Evolutionary conservation across 768 basidiomycete species (phyloP).

Genomic region (Steccherinum ochraceum): DNA sequence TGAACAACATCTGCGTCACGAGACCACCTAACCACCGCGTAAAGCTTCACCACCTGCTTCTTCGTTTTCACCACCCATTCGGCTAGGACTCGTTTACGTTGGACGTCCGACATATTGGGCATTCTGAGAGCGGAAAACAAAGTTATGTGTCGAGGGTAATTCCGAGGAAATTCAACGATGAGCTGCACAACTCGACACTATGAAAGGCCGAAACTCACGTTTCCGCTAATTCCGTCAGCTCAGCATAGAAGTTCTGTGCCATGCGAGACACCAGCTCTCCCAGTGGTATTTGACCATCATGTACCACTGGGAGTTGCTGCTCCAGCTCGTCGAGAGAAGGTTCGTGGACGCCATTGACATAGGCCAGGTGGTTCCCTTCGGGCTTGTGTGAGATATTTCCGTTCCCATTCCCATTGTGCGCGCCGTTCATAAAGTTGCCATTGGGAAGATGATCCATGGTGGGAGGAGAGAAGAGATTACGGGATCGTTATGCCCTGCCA

Average conservation of each 20-base stretch:
- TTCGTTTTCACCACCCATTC: slow-evolving; percentile 90
- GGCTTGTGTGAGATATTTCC: background rate
- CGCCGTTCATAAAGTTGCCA: too few species aligned
- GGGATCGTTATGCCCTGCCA: background rate
- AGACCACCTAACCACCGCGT: slow-evolving; percentile 84
- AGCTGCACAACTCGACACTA: too few species aligned
- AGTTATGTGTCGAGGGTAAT: background rate
- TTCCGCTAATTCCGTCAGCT: slow-evolving; percentile 78
- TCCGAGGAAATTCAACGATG: background rate
- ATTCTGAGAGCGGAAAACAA: slow-evolving; percentile 27
- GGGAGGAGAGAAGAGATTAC: background rate
- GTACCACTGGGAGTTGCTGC: slow-evolving; percentile 64
- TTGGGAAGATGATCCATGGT: background rate
- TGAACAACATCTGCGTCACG: slow-evolving; percentile 79
- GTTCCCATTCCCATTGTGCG: background rate
- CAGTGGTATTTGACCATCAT: slow-evolving; percentile 68
- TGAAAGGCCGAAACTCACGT: slow-evolving; percentile 52
- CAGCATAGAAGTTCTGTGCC: slow-evolving; percentile 74
- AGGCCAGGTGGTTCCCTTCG: background rate
- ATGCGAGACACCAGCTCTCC: slow-evolving; percentile 72
- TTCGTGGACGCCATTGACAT: slow-evolving; percentile 29
- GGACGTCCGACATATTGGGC: slow-evolving; percentile 77
- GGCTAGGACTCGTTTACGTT: slow-evolving; percentile 73
- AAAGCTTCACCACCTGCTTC: slow-evolving; percentile 84
- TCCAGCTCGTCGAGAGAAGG: slow-evolving; percentile 54